phyloP scores from a whole-genome alignment of 352 stramenopile species.

The Pythium phragmitis region DNA sequence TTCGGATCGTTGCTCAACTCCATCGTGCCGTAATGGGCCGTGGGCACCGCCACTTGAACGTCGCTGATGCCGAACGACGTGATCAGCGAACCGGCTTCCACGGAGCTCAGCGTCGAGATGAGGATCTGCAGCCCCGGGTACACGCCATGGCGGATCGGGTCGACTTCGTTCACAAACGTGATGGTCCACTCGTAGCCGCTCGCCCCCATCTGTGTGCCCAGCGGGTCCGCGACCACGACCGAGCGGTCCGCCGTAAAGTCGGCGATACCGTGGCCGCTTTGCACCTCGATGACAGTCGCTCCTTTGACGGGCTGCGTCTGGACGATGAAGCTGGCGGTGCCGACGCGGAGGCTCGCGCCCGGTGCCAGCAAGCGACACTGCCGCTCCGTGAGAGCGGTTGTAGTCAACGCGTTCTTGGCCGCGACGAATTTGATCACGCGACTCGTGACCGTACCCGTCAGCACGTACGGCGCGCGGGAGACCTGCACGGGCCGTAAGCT shows the following conservation, averaged over 20 bases:
- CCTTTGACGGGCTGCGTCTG: slow-evolving; percentile 38
- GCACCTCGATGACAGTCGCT: slow-evolving; percentile 42
- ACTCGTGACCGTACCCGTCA: slow-evolving; percentile 40
- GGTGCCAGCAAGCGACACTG: slow-evolving; percentile 41
- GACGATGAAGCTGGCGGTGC: slow-evolving; percentile 35
- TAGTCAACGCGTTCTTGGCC: slow-evolving; percentile 40
- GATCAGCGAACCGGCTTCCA: slow-evolving; percentile 34
- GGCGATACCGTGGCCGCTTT: slow-evolving; percentile 30
- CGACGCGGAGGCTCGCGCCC: slow-evolving; percentile 41
- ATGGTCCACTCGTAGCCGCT: slow-evolving; percentile 73
- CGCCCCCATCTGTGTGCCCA: slow-evolving; percentile 37
- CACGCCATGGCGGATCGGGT: slow-evolving; percentile 29
- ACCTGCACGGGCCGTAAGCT: slow-evolving; percentile 52
- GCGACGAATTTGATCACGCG: slow-evolving; percentile 37
- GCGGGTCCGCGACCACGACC: slow-evolving; percentile 43
- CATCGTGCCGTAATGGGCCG: slow-evolving; percentile 47
- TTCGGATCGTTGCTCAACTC: slow-evolving; percentile 53
- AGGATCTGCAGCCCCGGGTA: slow-evolving; percentile 51
- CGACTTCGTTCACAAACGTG: slow-evolving; percentile 53
- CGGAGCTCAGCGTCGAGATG: slow-evolving; percentile 45
- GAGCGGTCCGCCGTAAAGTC: slow-evolving; percentile 32
- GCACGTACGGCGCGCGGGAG: slow-evolving; percentile 42
- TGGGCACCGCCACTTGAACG: slow-evolving; percentile 27
- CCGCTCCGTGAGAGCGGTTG: slow-evolving; percentile 32
- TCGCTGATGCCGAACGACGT: slow-evolving; percentile 28